A percentile compares a stretch with the other conserved stretches of the same genome.
Evolutionary conservation across 78 protist species (phyloP).

Genomic region (Blattamonas nauphoetae): DNA sequence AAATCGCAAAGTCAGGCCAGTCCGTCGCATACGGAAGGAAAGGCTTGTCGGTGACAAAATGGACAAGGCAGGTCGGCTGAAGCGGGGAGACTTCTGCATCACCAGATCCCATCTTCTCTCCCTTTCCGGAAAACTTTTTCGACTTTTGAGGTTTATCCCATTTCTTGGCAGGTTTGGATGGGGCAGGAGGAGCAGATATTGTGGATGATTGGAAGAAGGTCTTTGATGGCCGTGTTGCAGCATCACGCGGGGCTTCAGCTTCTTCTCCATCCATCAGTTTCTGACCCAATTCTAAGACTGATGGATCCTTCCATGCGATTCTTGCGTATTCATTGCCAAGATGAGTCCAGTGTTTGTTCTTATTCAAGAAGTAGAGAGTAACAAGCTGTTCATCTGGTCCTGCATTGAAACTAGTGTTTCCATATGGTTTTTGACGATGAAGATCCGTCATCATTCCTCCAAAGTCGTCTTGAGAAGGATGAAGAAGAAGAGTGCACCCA

Average conservation of each 20-base stretch:
- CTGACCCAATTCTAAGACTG: background rate
- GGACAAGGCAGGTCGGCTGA: background rate
- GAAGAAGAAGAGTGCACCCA: background rate
- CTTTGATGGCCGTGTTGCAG: too few species aligned
- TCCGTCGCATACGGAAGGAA: background rate
- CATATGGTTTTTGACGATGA: background rate
- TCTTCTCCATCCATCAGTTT: background rate
- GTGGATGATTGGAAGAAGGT: too few species aligned
- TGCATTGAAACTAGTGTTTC: background rate
- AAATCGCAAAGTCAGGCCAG: background rate
- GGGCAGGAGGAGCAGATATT: too few species aligned
- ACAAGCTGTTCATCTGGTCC: background rate
- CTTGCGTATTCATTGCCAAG: background rate
- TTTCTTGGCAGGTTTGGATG: too few species aligned
- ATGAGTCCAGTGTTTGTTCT: background rate
- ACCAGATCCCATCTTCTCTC: background rate
- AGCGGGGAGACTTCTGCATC: background rate
- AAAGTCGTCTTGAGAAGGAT: background rate
- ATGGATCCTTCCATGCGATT: background rate
- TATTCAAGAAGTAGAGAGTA: background rate
- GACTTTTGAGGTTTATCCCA: background rate
- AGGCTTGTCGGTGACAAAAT: background rate
- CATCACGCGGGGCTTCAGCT: background rate
- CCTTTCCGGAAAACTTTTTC: background rate
- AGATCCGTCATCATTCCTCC: background rate